Base-by-base conservation (phyloP, 2,329 filamentous ascomycete genomes). In the Colletotrichum limetticola region DNA sequence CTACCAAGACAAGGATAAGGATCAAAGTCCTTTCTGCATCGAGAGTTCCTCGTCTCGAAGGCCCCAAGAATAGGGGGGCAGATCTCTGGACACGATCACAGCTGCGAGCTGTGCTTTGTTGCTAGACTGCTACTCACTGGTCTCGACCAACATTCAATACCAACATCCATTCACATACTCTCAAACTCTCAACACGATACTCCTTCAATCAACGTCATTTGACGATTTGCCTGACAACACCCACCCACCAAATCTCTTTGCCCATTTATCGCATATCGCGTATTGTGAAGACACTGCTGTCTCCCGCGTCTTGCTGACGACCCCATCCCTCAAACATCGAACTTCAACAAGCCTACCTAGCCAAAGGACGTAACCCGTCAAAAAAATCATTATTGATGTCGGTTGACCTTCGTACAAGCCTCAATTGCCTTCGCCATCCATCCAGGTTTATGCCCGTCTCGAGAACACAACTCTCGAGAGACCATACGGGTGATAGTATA, bases 381-480 rank as follows among this genome's bases (percentile, higher is more conserved):
- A 64, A 74, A 75, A 64, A 74, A 75, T 81, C 85, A 79, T 86
- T 78, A 86, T 88, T 89, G 87, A 89, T 89, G 87, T 89, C 87
- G 86, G 85, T 88, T 88, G 86, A 89, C 83, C 80, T 87, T 77
- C 87, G 87, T 76, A 85, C 84, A 79, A 87, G 86, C 81, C 86
- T 89, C 79, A 85, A 89, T 75, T 89, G 87, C 82, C 84, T 89
- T 79, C 86, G 86, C 79, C 86, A 89, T 81, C 87, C 87, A 72
- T 86, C 85, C 77, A 87, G 87, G 80, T 89, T 88, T 82, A 89
- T 88, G 87, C 84, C 87, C 82, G 82, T 87, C 78, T 89, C 87
- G 78, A 87, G 87, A 86, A 85, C 83, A 72, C 87, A 89, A 75
- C 82, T 89, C 68, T 89, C 87, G 68, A 83, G 82, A 80, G 86